Base-by-base conservation (phyloP, 2,329 filamentous ascomycete genomes). In the Acrocalymma vagum region DNA sequence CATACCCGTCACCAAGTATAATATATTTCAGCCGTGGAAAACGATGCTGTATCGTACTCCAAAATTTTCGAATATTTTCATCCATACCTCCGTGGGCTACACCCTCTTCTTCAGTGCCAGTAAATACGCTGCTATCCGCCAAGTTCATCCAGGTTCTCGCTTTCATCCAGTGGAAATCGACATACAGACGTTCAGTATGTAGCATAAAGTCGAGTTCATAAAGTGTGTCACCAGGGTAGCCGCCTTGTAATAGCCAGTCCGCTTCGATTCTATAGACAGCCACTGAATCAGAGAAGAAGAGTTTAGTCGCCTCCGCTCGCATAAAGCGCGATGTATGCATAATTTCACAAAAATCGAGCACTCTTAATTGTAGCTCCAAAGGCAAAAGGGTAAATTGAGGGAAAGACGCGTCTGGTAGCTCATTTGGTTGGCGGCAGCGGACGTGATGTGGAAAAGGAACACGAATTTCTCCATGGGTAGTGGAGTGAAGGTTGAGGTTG, bases 401-500 rank as follows among this genome's bases (percentile, higher is more conserved):
- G 28, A 39, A 29, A n/a, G 21, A 35, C 15, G 29, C 10, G 27
- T 25, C 16, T 22, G 25, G n/a, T n/a, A n/a, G n/a, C n/a, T n/a
- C n/a, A 18, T 39, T 33, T 13, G 25, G 11, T 20, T 25, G 29
- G 15, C 13, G 14, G n/a, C n/a, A n/a, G n/a, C n/a, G n/a, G 22
- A 45, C 21, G 32, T 39, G 25, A 17, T 24, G 25, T 32, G 31
- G 16, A 23, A 45, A 45, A 30, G 36, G 42, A 28, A 40, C 26
- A 18, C 14, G 29, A 16, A 45, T 9, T 40, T 45, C 36, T 29
- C 42, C 42, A 9, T 35, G 25, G 20, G 20, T 3, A n/a, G 35
- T 24, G 22, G 23, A 22, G 21, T 22, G 36, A 9, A 45, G 26
- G 27, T 15, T 40, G 29, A 45, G 23, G 20, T 45, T 23, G 42